Base-by-base conservation (phyloP, 1,139 yeast genomes). In the Pichia sp. region DNA sequence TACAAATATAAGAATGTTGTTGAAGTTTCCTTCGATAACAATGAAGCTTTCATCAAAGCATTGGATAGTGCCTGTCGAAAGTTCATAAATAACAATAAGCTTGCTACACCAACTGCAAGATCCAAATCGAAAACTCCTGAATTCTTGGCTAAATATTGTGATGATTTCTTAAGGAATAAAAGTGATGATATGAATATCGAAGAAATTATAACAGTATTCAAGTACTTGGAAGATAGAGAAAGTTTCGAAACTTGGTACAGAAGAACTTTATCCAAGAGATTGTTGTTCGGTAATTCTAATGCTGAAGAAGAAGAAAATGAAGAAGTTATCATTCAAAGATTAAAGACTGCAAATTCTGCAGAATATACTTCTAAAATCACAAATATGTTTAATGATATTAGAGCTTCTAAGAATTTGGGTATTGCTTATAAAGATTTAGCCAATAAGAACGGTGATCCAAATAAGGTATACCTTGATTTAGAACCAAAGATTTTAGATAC, bases 311-410 rank as follows among this genome's bases (percentile, higher is more conserved):
- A 82, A 58, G 83, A 90, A 53, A 57, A 61, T 35, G 99, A 94
- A 69, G 94, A 89, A 57, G 72, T 81, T 51, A 84, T 94, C 58
- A 88, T 94, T 52, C 89, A 90, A 60, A 80, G 87, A 60, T 76
- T 94, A 55, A 95, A 91, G 65, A 88, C 87, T 52, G 96, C 87
- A 54, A 91, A 94, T 67, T 91, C 96, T 19, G 76, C 84, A 62
- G 99, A 93, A 60, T 94, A 90, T 66, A 91, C 98, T 2, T 85
- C 90, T 50, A 93, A 90, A 65, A 86, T 94, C 69, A 89, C 96
- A 37, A 86, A 91, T 60, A 94, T 94, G 99, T 91, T 94, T 67
- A 88, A 87, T 62, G 99, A 94, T 67, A 89, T 94, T 76, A 79
- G 86, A 59, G 81, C 94, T 4, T 89, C 96, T 0, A 82, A 81